Evolutionary conservation across 345 rosid genomes (phyloP).

Genomic region (Aurinia saxatilis): DNA sequence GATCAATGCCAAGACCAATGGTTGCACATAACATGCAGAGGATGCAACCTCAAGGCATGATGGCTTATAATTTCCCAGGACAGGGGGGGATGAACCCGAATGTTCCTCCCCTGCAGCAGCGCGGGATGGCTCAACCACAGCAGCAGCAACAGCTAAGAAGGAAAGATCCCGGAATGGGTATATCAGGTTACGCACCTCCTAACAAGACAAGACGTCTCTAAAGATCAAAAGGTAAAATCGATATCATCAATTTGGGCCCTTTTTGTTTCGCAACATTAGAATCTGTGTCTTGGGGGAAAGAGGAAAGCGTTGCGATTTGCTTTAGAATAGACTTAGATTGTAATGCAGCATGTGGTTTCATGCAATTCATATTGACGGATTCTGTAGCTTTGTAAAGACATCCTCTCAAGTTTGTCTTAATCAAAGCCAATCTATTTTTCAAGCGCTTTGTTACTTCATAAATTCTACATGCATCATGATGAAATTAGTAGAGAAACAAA

Average conservation of each 20-base stretch:
- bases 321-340: conserved; percentile 9
- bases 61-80: conserved; percentile 54
- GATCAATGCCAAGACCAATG: conserved; percentile 68
- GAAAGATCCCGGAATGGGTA: conserved; percentile 79
- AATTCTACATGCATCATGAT: too few relatives aligned
- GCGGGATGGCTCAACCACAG: conserved; percentile 57
- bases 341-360: conserved; percentile 9
- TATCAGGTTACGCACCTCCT: conserved; percentile 82
- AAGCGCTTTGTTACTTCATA: not conserved
- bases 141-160: conserved; percentile 77
- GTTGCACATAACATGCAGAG: conserved; percentile 64
- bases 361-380: conserved; percentile 14
- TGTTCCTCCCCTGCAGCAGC: conserved; percentile 65
- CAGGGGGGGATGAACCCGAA: conserved; percentile 76
- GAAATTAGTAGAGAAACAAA: too few relatives aligned
- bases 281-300: conserved; percentile 1
- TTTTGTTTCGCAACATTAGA: not conserved
- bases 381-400: conserved; percentile 17
- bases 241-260: not conserved
- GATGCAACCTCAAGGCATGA: conserved; percentile 72
- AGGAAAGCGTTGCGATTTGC: not conserved
- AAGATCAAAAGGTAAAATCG: not conserved
- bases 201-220: conserved; percentile 76
- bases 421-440: not conserved
- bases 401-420: conserved; percentile 15